Evolutionary conservation across 2,329 filamentous ascomycete species (phyloP).

Genomic region (Penicillium sp.): DNA sequence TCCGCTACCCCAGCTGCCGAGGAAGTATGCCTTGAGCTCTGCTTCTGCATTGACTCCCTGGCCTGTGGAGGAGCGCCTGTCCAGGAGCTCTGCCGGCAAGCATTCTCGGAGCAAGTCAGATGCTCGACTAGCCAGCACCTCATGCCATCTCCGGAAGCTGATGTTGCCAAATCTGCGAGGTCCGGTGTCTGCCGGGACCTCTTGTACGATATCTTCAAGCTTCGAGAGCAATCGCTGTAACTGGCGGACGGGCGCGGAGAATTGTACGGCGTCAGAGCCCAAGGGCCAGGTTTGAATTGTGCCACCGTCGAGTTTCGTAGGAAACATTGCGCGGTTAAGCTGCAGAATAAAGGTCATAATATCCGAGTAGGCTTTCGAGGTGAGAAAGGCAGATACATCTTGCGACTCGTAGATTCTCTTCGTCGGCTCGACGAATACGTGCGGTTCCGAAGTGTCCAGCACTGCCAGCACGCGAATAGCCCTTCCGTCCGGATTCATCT

Average conservation of each 20-base stretch:
- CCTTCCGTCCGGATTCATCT: conserved; percentile 26
- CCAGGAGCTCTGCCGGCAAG: conserved; percentile 54
- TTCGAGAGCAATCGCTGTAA: conserved; percentile 68
- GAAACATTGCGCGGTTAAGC: conserved; percentile 84
- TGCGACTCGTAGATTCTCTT: conserved; percentile 85
- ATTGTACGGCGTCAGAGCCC: conserved; percentile 45
- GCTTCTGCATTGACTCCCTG: conserved; percentile 54
- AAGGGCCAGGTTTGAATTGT: conserved; percentile 54
- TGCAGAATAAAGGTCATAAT: conserved; percentile 87
- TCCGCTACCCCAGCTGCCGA: conserved; percentile 83
- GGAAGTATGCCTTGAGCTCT: conserved; percentile 76
- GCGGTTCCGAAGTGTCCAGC: conserved; percentile 53
- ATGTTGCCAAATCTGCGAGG: conserved; percentile 90
- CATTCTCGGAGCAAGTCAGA: conserved; percentile 59
- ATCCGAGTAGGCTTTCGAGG: conserved; percentile 80
- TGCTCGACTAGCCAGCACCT: conserved; percentile 64
- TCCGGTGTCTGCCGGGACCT: conserved; percentile 80
- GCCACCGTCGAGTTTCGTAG: conserved; percentile 54
- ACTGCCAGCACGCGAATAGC: conserved; percentile 42
- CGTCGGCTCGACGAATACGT: conserved; percentile 65
- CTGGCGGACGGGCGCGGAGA: conserved; percentile 61
- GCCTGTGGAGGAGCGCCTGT: conserved; percentile 27
- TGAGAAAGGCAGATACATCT: conserved; percentile 79
- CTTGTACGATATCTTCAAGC: conserved; percentile 68
- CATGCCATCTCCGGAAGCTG: conserved; percentile 83